Evolutionary conservation across 495 filamentous ascomycete species (phyloP), one percentile per base, ranked within the genome.

Genomic region (Aspergillus taichungensis): DNA sequence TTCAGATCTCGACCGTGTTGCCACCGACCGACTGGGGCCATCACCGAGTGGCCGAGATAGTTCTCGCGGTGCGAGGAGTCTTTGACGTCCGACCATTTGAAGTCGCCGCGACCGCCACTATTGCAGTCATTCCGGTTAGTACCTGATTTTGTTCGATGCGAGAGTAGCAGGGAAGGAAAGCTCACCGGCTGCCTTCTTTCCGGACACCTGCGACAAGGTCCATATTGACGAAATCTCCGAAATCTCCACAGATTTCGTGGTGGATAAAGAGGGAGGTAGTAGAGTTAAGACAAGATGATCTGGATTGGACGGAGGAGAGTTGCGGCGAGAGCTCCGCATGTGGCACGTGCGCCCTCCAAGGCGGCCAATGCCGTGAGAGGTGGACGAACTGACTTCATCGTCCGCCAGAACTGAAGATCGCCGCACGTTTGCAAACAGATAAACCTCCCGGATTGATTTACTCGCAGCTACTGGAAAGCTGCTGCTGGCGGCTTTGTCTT

Each of bases 21-120:
- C 92, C 94, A 98, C 40, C 92, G 86, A 8, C 92, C 92, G 8
- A 97, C 94, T 0, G 92, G 78, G 5, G 92, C 92, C 80, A 94
- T 98, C 41, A 98, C 59, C 14, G 87, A 94, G 63, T 98, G 92
- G 34, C 94, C 92, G 0, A 98, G 83, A 63, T 98, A 98, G 64
- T 98, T 96, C 60, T 98, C 91, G 54, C 92, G 87, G 55, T 96
- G 89, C 34, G 75, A 65, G 33, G 88, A 90, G 40, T 75, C 77
- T 54, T 90, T 83, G 58, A 98, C 92, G 56, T 95, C 87, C 50
- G 90, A 84, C 92, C 92, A 97, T 68, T 82, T 87, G 76, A 98
- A 97, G 61, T 94, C 87, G 68, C 79, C 83, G 57, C 82, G 82
- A 55, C 92, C 92, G 54, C 92, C 92, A 53, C 92, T 80, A 44